Conservation (phyloP, 2,329 filamentous ascomycete genomes). For the Monilinia polystroma region DNA sequence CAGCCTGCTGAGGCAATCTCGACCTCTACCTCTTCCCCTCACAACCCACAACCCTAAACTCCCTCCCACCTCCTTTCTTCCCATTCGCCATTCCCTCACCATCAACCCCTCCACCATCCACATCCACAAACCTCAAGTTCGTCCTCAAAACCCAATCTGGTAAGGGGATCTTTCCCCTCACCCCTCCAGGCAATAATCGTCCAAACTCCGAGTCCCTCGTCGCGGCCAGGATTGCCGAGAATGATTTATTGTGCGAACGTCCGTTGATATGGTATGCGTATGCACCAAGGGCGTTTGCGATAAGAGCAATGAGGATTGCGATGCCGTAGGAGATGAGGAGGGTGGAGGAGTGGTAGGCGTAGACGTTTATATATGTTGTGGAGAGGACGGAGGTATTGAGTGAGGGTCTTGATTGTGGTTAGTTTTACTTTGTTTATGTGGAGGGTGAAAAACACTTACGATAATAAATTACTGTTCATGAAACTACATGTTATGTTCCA, state of each 20-base stretch:
- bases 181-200: neutral
- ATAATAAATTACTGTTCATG: neutral
- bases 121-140: constrained; percentile 14
- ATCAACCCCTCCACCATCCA: constrained; percentile 48
- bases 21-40: constrained; percentile 67
- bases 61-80: constrained; percentile 51
- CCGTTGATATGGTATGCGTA: constrained; percentile 29
- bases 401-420: neutral
- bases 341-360: constrained; percentile 25
- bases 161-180: constrained; percentile 10
- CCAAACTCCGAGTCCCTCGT: constrained; percentile 25
- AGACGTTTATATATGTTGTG: constrained; percentile 23
- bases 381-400: neutral
- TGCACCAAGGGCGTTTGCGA: constrained; percentile 26
- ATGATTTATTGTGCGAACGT: constrained; percentile 27
- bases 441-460: neutral
- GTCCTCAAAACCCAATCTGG: neutral
- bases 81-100: constrained; percentile 68
- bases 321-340: constrained; percentile 28
- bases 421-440: neutral
- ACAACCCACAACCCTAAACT: constrained; percentile 52
- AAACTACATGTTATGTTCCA: constrained; percentile 11
- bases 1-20: constrained; percentile 39
- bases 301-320: constrained; percentile 25
- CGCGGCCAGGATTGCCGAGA: constrained; percentile 29